A percentile compares a stretch with the other conserved stretches of the same genome.
These are phyloP conservation scores for Volutella citrinella DNA, from an alignment of 2,329 filamentous ascomycete species.

Conservation along the genomic window DNA sequence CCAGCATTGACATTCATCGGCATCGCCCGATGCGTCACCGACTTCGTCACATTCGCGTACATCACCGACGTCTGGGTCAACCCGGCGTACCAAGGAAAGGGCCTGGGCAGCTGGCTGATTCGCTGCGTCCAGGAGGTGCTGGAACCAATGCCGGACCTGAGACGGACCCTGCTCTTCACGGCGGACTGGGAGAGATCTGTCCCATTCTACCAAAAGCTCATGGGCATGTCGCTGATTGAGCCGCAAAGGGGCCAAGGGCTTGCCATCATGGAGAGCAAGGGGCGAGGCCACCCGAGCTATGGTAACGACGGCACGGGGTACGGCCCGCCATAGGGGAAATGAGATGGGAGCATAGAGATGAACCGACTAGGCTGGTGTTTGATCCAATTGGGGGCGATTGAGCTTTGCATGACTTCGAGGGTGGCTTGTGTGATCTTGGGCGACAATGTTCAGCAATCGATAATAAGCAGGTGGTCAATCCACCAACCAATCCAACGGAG, in stretches of 20 bases:
- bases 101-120: constrained; percentile 61
- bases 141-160: constrained; percentile 50
- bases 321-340: no score
- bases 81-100: constrained; percentile 50
- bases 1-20: constrained; percentile 24
- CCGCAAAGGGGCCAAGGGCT: constrained; percentile 18
- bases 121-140: constrained; percentile 52
- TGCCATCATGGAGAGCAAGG: constrained; percentile 25
- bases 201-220: constrained; percentile 30
- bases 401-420: no score
- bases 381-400: no score
- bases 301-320: constrained; percentile 10
- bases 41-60: constrained; percentile 62
- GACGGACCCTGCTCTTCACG: constrained; percentile 51
- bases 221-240: constrained; percentile 29
- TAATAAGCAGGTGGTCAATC: no score
- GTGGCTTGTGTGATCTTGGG: no score
- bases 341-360: no score
- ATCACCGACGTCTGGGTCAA: constrained; percentile 61
- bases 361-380: no score
- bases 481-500: no score
- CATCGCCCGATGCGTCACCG: constrained; percentile 54
- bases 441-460: no score
- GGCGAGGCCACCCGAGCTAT: constrained; percentile 19
- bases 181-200: constrained; percentile 30